Evolutionary conservation across 1,139 yeast genomes (phyloP), one percentile per base, ranked within the genome.

Genomic region (Magnusiomyces magnusii): DNA sequence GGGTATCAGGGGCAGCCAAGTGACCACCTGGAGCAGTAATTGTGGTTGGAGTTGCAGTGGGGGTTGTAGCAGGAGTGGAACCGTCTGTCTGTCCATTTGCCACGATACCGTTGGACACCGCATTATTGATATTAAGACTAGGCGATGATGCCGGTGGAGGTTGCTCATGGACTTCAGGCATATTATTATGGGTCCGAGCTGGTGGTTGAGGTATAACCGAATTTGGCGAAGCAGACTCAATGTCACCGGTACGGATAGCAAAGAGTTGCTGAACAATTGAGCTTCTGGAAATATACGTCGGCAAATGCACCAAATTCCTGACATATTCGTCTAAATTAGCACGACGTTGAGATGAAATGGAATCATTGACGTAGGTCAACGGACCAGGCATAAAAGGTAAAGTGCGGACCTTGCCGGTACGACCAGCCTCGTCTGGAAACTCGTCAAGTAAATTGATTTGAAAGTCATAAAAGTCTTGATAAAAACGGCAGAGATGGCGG

Each of bases 321-420:
- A 95, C 84, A 70, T 93, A 93, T 60, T 84, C 83, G 72, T 93
- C 95, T 66, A 95, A 78, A 72, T 90, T 95, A 44, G 84, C 88
- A 65, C 93, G 80, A 67, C 99, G 81, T 70, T 89, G 87, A 66
- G 86, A 85, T 19, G 97, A 87, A 58, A 92, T 86, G 57, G 86
- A 82, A 69, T 92, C 98, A 63, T 92, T 91, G 56, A 93, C 97
- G 69, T 88, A 88, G 54, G 95, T 87, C 57, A 93, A 79, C 1
- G 99, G 99, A 1, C 99, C 99, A 0, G 99, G 99, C 69, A 95
- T 92, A 64, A 87, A 90, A 2, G 99, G 99, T 62, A 93, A 80
- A 47, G 87, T 86, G 64, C 99, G 81, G 52, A 79, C 79, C 64
- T 83, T 83, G 71, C 87, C 90, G 54, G 86, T 84, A 66, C 91